A percentile compares a stretch with the other conserved stretches of the same genome.
Evolutionary conservation across 495 filamentous ascomycete genomes (phyloP).

Genomic region (Hypoxylon fuscum): DNA sequence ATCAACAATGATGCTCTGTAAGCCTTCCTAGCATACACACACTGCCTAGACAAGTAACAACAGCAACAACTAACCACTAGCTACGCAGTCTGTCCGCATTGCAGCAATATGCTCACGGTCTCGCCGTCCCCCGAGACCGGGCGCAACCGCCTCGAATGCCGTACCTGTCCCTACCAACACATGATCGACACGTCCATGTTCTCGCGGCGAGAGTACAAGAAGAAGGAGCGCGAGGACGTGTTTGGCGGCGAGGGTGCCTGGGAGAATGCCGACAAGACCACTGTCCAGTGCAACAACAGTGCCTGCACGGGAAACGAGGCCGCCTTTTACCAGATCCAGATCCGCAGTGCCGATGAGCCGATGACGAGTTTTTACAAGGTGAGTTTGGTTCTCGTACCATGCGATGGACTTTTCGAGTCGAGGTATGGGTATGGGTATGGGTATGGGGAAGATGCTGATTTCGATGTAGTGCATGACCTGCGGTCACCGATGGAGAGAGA

Average conservation of each 20-base stretch:
- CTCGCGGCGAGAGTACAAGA: constrained; percentile 77
- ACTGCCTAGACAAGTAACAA: background rate
- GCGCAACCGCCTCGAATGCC: constrained; percentile 82
- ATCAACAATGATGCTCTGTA: constrained; percentile 76
- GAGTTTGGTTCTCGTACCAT: too few relatives aligned
- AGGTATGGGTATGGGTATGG: background rate
- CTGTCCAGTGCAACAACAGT: constrained; percentile 79
- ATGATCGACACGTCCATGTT: constrained; percentile 75
- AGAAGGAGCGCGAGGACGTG: constrained; percentile 89
- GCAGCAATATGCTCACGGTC: constrained; percentile 85
- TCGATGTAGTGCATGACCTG: constrained; percentile 65
- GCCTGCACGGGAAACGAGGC: constrained; percentile 80
- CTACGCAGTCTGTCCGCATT: constrained; percentile 84
- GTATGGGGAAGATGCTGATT: constrained; percentile 31
- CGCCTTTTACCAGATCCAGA: constrained; percentile 96
- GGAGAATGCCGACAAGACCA: constrained; percentile 84
- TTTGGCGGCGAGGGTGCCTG: constrained; percentile 87
- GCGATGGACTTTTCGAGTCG: background rate
- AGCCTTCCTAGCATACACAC: constrained; percentile 29
- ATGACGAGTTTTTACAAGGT: constrained; percentile 98
- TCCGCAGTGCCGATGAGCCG: constrained; percentile 96
- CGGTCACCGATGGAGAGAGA: constrained; percentile 65
- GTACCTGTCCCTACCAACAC: constrained; percentile 90
- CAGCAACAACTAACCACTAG: constrained; percentile 18
- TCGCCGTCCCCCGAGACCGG: constrained; percentile 53